Base-by-base conservation (phyloP, 2,329 filamentous ascomycete genomes). In the Apiospora kogelbergensis region DNA sequence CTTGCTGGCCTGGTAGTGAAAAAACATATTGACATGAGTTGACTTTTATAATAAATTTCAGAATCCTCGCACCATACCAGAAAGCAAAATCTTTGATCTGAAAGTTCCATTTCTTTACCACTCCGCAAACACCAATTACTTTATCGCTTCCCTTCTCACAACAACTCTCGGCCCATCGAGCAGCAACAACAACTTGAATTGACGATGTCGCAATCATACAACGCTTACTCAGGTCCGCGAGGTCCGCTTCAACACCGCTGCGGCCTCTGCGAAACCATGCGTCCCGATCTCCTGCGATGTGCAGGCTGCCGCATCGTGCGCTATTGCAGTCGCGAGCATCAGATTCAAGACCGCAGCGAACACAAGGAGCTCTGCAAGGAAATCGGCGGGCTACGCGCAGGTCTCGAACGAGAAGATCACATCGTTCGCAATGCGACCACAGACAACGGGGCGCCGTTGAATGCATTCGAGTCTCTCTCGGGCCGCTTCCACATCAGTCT, bases 281-380 rank as follows among this genome's bases (percentile, higher is more conserved):
- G 63, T 53, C 20, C 66, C n/a, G 74, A 76, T 2, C 78, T 83
- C 40, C 73, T 75, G 5, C 78, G 75, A 66, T 87, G 85, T 71
- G 70, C 75, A 4, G 79, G 74, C 6, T 88, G 85, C 75, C 79
- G 77, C 53, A 80, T 78, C 1, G 76, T 82, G 66, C 74, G 75
- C 46, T 87, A 87, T 76, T 87, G 85, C 75, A 74, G 79, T 65
- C 73, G 74, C 17, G 79, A 82, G 1, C 83, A 86, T 73, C 84
- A 86, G 74, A 66, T 67, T 0, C 64, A 73, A 1, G 74, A 86
- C 71, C 73, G 79, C 30, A 46, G 70, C 0, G 57, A 68, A 2
- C 84, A 87, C 76, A 83, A 83, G 71, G 44, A 44, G 11, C 72
- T 66, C 17, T 87, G 85, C 75, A 79, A 72, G 15, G 69, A 68